Conservation (phyloP, 768 basidiomycete genomes). For the Suillus brevipes region DNA sequence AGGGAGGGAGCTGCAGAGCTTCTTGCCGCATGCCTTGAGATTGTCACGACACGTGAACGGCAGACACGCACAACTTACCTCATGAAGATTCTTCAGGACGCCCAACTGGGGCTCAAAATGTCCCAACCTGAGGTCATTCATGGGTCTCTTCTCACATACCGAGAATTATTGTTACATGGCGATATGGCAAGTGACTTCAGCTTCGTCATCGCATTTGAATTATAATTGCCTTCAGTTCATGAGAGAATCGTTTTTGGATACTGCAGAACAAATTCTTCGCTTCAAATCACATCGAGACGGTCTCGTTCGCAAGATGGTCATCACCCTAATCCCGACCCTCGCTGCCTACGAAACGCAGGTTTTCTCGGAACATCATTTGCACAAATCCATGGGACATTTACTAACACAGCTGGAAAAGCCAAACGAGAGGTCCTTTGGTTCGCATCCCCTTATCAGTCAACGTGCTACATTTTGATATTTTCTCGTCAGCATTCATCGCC, state of each 20-base stretch:
- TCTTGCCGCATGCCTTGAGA: conserved; percentile 89
- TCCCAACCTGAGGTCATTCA: conserved; percentile 87
- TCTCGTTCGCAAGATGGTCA: conserved; percentile 90
- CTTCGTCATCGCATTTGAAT: background rate
- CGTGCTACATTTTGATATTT: conserved; percentile 12
- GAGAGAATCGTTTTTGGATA: conserved; percentile 82
- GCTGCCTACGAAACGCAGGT: conserved; percentile 93
- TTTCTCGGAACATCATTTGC: conserved; percentile 88
- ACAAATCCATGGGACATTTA: conserved; percentile 92
- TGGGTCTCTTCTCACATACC: conserved; percentile 88
- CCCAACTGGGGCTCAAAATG: conserved; percentile 78
- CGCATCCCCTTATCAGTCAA: conserved; percentile 18
- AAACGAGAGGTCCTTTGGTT: conserved; percentile 85
- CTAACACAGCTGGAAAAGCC: conserved; percentile 87
- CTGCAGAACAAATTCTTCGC: conserved; percentile 85
- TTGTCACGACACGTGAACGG: conserved; percentile 74
- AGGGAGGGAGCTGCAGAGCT: conserved; percentile 92
- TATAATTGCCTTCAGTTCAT: conserved; percentile 60
- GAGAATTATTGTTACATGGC: conserved; percentile 89
- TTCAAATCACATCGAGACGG: conserved; percentile 87
- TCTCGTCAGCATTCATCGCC: conserved; percentile 79
- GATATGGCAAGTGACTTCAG: conserved; percentile 70
- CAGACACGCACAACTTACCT: conserved; percentile 66
- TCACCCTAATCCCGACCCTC: conserved; percentile 91
- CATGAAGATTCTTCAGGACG: conserved; percentile 83